Base-by-base conservation (phyloP, 208 protist species). In the Phytomonas sp. region DNA sequence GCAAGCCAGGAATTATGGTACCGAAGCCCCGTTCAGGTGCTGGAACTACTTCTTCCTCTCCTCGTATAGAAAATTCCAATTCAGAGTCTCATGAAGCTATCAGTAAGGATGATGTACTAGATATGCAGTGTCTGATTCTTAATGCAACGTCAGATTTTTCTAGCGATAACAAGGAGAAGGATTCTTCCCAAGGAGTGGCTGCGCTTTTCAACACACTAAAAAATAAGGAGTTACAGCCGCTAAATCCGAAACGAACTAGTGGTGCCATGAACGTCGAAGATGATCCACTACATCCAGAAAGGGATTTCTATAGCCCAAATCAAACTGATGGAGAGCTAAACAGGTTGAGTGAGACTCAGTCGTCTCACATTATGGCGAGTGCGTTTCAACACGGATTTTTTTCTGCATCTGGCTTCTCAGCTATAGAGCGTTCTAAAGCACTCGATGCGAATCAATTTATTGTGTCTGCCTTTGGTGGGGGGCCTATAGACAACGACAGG, bases 401-500 rank as follows among this genome's bases (percentile, higher is more conserved):
- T 30, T 11, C 7, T 23, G 60, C 60, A 63, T 19, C 19, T 10
- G 60, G 30, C 29, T 30, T 34, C 19, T 36, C 60, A 40, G 52
- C 2, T 34, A 11, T 3, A 10, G 29, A 61, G 40, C 36, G 26
- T 23, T 45, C 63, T 8, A n/a, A 45, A 6, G 40, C 60, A 4
- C 29, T 63, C 19, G n/a, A 59, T 52, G 45, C 76, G 42, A 84
- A 81, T 42, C 19, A 60, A 16, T 84, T 84, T 49, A 26, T 84
- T 23, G 29, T 14, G 0, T 72, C 80, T 3, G 74, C 71, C 31
- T 69, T 84, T 29, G 74, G 62, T 31, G 26, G 16, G 0, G 10
- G 60, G 14, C 0, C 49, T 14, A 84, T 89, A 40, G 87, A 93
- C 79, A 93, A 95, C 72, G 33, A 81, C 33, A 76, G 79, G 29